A percentile compares a stretch with the other conserved stretches of the same genome.
These are phyloP conservation scores for Trametes cingulata DNA, from an alignment of 768 basidiomycete genomes.

Conservation along the genomic window DNA sequence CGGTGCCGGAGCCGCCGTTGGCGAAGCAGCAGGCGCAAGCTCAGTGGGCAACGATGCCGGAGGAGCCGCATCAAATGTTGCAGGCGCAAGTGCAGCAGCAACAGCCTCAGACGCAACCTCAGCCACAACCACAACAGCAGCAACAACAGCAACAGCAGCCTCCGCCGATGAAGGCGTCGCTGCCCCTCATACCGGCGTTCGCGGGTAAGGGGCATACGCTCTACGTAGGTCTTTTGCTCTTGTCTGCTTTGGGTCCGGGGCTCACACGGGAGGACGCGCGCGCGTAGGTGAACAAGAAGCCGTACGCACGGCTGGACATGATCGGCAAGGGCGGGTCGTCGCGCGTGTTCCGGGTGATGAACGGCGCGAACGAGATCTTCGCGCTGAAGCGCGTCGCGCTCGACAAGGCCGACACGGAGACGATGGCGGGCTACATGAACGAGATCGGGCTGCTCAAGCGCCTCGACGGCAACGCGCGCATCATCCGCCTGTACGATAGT, in stretches of 20 bases:
- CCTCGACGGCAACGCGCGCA: slow-evolving; percentile 90
- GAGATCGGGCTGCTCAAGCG: slow-evolving; percentile 92
- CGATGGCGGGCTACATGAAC: slow-evolving; percentile 92
- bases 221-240: slow-evolving; percentile 15
- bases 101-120: neutral
- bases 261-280: too few relatives aligned
- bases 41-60: slow-evolving; percentile 5
- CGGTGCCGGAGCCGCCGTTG: slow-evolving; percentile 61
- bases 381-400: slow-evolving; percentile 93
- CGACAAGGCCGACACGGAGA: slow-evolving; percentile 86
- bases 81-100: neutral
- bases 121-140: neutral
- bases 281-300: slow-evolving; percentile 72
- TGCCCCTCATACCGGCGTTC: neutral
- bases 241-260: neutral
- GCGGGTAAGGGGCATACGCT: neutral
- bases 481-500: slow-evolving; percentile 89
- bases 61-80: slow-evolving; percentile 5
- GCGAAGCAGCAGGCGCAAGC: slow-evolving; percentile 14
- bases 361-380: slow-evolving; percentile 70
- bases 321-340: slow-evolving; percentile 95
- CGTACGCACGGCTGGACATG: slow-evolving; percentile 82
- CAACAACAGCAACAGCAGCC: neutral
- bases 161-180: slow-evolving; percentile 7
- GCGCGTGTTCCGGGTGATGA: slow-evolving; percentile 92